Evolutionary conservation across 805 yeast genomes (phyloP), one percentile per base, ranked within the genome.

Genomic region (Nakazawaea sp.): DNA sequence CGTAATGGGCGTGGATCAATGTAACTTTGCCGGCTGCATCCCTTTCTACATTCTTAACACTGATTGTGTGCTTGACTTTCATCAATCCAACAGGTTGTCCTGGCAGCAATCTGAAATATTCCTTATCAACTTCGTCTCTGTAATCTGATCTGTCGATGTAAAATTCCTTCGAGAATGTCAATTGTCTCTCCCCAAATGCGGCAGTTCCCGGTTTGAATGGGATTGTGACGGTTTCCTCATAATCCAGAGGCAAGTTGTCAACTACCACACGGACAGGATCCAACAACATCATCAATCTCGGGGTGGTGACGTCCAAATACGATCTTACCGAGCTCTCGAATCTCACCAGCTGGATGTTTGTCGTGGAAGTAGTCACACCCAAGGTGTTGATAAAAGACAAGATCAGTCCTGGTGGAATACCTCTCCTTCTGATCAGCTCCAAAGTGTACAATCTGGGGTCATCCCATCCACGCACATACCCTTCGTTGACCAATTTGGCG

Each of bases 371-470:
- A 29, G 98, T 92, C 40, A 92, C 98, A 53, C 99, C 99, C 49
- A 92, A 72, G 32, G 96, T 90, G 58, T 89, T 86, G 53, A 92
- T 84, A 58, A 92, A 92, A 23, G 88, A 75, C 56, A 92, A 70
- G 57, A 92, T 86, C 20, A 97, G 97, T 31, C 97, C 97, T 10
- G 99, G 98, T 48, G 99, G 99, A 7, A 92, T 81, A 66, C 99
- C 99, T 57, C 99, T 85, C 59, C 99, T 83, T 56, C 87, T 81
- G 43, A 92, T 78, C 35, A 92, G 96, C 50, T 88, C 98, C 50
- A 92, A 72, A 4, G 99, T 92, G 61, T 79, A 92, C 57, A 92
- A 70, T 55, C 99, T 76, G 51, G 99, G 98, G 62, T 92, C 98
- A 61, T 92, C 94, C 99, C 99, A 92, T 32, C 87, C 96, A 59